Base-by-base conservation (phyloP, 148 eudicot genomes). In the Nyssa sinensis region DNA sequence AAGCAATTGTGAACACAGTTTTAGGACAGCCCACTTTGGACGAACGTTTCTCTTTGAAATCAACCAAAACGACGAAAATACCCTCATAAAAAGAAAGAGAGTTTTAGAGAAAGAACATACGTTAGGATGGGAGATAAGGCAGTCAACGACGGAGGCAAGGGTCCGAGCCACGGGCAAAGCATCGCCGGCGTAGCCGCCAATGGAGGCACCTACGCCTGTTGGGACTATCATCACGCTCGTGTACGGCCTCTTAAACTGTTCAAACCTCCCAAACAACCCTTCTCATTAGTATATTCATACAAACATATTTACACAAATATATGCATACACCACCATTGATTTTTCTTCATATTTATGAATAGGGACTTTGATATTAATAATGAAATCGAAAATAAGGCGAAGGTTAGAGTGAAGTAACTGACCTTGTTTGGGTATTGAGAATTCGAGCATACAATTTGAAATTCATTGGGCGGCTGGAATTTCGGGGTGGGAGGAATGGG, bases 201-300 rank as follows among this genome's bases (percentile, higher is more conserved):
- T 92, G 65, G 96, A 84, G 5, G 98, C 98, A 16, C 98, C 98
- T 0, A 92, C 82, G 1, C 98, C 98, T 0, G 98, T 94, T 14
- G 97, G 98, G 23, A 94, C 96, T 27, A 94, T 90, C 93, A 94
- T 77, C 47, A 94, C 96, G 72, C 93, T 94, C 27, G 97, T 94
- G 81, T 94, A 92, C 30, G 88, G 65, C 78, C 90, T 86, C 80
- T 88, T 88, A 24, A 70, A 86, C 94, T 89, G 83, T 66, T 61
- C 66, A 34, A 8, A 28, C 41, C 7, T 13, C 47, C 5, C 55
- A 64, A 32, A 11, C 57, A 35, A 64, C n/a, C n/a, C 23, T 17
- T 19, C 30, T 64, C 67, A 64, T 35, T 33, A 30, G 14, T 12
- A 28, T 59, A 59, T n/a, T 39, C 44, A 37, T 37, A 37, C 9